phyloP scores from a whole-genome alignment of 148 eudicot species.

The Persicaria tinctoria region DNA sequence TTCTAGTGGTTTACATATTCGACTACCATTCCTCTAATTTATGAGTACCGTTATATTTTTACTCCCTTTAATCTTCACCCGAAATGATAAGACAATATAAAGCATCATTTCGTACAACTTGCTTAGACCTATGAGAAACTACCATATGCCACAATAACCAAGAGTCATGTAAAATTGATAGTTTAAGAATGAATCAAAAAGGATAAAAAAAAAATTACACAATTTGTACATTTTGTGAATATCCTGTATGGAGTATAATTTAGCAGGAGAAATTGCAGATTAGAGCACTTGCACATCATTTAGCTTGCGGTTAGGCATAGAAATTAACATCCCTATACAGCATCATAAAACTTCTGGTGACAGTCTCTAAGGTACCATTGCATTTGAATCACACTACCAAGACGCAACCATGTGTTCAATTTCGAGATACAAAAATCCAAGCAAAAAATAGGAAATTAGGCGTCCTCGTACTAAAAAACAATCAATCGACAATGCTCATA shows the following conservation, averaged over 20 bases:
- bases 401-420: not conserved
- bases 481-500: not conserved
- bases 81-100: no score
- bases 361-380: not conserved
- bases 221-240: not conserved
- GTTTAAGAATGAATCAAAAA: not conserved
- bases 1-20: no score
- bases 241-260: not conserved
- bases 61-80: no score
- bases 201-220: not conserved
- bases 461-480: not conserved
- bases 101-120: not conserved
- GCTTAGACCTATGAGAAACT: not conserved
- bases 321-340: not conserved
- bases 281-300: not conserved
- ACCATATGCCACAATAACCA: not conserved
- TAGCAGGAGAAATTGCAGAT: not conserved
- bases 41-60: no score
- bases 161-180: not conserved
- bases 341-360: not conserved
- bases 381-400: not conserved
- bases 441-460: not conserved
- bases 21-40: no score
- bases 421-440: not conserved
- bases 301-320: not conserved